Percentiles rank a stretch among this genome's conserved stretches.
phyloP scores from a whole-genome alignment of 1,284 basidiomycete species.

The Ustilago lituana region DNA sequence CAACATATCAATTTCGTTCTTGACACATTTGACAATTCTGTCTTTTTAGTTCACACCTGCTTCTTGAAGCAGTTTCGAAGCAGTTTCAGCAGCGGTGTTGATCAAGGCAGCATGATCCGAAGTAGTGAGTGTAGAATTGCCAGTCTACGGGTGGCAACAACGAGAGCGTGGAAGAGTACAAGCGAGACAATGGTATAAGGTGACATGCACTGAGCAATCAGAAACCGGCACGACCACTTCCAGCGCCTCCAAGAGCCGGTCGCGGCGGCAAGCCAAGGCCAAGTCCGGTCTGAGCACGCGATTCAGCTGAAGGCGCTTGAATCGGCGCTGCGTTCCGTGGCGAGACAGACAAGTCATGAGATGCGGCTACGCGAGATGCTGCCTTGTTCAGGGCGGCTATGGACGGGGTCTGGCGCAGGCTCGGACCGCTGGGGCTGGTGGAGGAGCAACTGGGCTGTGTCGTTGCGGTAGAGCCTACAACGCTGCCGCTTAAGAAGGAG shows the following conservation, averaged over 20 bases:
- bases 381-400: slow-evolving; percentile 42
- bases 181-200: neutral
- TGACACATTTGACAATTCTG: no score
- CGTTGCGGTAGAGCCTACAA: slow-evolving; percentile 26
- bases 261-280: slow-evolving; percentile 33
- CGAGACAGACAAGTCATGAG: slow-evolving; percentile 31
- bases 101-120: no score
- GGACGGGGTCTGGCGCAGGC: slow-evolving; percentile 32
- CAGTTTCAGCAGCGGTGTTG: no score
- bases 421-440: slow-evolving; percentile 4
- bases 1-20: no score
- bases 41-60: no score
- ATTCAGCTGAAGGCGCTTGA: neutral
- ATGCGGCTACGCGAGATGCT: slow-evolving; percentile 32
- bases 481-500: slow-evolving; percentile 41
- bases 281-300: slow-evolving; percentile 20
- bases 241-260: slow-evolving; percentile 24
- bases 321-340: slow-evolving; percentile 3
- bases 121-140: no score
- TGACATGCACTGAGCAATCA: neutral
- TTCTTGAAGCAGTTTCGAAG: no score
- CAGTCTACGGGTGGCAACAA: no score
- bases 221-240: slow-evolving; percentile 34
- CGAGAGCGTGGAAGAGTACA: no score
- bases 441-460: slow-evolving; percentile 25